phyloP scores from a whole-genome alignment of 2,329 filamentous ascomycete species.

The Leptographium radiaticola region DNA sequence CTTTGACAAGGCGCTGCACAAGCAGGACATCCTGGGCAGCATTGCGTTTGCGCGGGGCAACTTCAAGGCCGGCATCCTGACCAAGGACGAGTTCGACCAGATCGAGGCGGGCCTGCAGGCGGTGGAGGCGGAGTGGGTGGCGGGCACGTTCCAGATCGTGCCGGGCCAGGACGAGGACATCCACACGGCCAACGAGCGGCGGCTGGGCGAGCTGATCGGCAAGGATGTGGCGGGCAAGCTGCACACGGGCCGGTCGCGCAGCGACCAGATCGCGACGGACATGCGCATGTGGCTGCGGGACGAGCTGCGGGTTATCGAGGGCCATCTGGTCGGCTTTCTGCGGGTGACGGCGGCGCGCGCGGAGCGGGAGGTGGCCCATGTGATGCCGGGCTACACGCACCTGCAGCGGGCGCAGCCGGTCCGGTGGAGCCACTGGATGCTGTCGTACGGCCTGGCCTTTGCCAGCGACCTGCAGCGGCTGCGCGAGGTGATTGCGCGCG shows the following conservation, averaged over 20 bases:
- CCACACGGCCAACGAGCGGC: conserved; percentile 59
- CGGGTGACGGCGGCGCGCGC: conserved; percentile 55
- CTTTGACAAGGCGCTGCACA: conserved; percentile 67
- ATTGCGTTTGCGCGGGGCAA: conserved; percentile 78
- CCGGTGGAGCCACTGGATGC: conserved; percentile 69
- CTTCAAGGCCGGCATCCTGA: conserved; percentile 60
- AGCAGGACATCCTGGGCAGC: conserved; percentile 66
- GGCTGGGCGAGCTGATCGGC: conserved; percentile 72
- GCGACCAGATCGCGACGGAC: conserved; percentile 82
- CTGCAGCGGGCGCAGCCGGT: conserved; percentile 71
- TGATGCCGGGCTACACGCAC: conserved; percentile 88
- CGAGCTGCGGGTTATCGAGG: conserved; percentile 56
- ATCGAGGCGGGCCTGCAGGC: conserved; percentile 59
- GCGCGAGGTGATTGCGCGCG: conserved; percentile 56
- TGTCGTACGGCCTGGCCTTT: conserved; percentile 63
- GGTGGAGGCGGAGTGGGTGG: conserved; percentile 41
- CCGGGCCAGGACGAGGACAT: conserved; percentile 45
- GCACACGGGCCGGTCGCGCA: conserved; percentile 76
- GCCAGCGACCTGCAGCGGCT: conserved; percentile 63
- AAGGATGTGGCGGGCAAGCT: conserved; percentile 78
- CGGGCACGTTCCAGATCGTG: conserved; percentile 35
- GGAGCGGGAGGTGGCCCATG: conserved; percentile 57
- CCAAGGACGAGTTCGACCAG: conserved; percentile 54
- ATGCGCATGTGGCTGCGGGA: conserved; percentile 84
- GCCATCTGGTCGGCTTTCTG: conserved; percentile 54